Conservation (phyloP, 2,329 filamentous ascomycete species). For the Colletotrichum acutatum region DNA sequence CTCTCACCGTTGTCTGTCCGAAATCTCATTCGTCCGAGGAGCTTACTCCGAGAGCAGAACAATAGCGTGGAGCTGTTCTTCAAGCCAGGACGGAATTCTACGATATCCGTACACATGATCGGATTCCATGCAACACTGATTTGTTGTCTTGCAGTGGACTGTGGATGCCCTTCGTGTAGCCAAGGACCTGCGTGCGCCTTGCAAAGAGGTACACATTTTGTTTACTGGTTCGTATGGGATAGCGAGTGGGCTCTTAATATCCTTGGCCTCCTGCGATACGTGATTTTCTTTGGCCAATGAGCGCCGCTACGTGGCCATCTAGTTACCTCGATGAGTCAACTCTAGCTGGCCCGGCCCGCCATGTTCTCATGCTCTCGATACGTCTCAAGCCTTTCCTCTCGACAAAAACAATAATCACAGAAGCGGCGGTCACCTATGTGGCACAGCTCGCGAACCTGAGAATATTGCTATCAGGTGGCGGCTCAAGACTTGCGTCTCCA, state of each 20-base stretch:
- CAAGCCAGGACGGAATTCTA: background rate
- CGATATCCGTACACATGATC: background rate
- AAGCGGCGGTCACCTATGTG: background rate
- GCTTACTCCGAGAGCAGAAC: background rate
- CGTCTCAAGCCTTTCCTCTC: background rate
- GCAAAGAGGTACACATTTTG: background rate
- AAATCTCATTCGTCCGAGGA: conserved; percentile 4
- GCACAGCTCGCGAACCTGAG: background rate
- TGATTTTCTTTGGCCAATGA: conserved; percentile 10
- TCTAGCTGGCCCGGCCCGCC: background rate
- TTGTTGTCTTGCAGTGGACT: background rate
- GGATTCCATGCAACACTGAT: too few relatives aligned
- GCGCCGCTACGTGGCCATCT: background rate
- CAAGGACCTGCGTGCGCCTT: background rate
- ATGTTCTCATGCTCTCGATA: background rate
- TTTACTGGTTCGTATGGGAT: background rate
- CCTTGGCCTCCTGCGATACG: background rate
- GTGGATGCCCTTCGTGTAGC: background rate
- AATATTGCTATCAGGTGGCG: background rate
- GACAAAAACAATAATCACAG: background rate
- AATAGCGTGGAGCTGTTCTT: background rate
- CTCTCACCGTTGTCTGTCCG: conserved; percentile 6
- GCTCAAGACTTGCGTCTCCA: background rate
- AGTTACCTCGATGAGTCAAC: conserved; percentile 30
- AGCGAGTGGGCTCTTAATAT: background rate